Conservation (phyloP, 164 flowering plant species). For the Tetracentron sinense region DNA sequence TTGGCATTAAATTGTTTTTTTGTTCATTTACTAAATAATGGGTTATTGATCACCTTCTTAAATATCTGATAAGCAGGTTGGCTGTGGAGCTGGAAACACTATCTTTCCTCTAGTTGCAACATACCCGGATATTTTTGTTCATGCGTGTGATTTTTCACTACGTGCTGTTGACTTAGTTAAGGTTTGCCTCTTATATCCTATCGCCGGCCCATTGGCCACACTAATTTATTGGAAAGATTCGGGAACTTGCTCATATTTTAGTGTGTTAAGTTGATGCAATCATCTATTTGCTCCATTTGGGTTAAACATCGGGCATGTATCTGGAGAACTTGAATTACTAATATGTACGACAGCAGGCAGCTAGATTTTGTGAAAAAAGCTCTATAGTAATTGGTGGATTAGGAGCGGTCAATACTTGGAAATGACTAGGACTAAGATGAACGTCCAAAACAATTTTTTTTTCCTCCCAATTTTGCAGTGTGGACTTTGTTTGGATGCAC, state of each 20-base stretch:
- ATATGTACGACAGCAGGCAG: too few relatives aligned
- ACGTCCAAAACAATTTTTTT: background rate
- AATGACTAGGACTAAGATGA: too few relatives aligned
- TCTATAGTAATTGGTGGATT: too few relatives aligned
- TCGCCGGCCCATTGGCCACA: background rate
- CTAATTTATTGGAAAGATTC: background rate
- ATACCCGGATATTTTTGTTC: constrained; percentile 66
- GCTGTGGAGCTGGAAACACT: constrained; percentile 98
- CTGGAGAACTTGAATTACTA: background rate
- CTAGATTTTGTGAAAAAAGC: too few relatives aligned
- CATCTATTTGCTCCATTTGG: background rate
- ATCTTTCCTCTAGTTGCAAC: constrained; percentile 77
- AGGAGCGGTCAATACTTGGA: too few relatives aligned
- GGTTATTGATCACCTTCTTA: background rate
- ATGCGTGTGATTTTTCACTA: constrained; percentile 95
- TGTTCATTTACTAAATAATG: background rate
- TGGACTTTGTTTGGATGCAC: too few relatives aligned
- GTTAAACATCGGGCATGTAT: background rate
- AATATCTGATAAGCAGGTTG: constrained; percentile 48
- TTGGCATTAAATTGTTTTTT: background rate
- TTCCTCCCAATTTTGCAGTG: background rate
- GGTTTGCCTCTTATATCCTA: constrained; percentile 37
- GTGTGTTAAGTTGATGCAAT: background rate
- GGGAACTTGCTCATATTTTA: background rate
- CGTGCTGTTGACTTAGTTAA: constrained; percentile 87